These are phyloP conservation scores for Simmondsia chinensis DNA, from an alignment of 148 eudicot genomes.

Conservation along the genomic window DNA sequence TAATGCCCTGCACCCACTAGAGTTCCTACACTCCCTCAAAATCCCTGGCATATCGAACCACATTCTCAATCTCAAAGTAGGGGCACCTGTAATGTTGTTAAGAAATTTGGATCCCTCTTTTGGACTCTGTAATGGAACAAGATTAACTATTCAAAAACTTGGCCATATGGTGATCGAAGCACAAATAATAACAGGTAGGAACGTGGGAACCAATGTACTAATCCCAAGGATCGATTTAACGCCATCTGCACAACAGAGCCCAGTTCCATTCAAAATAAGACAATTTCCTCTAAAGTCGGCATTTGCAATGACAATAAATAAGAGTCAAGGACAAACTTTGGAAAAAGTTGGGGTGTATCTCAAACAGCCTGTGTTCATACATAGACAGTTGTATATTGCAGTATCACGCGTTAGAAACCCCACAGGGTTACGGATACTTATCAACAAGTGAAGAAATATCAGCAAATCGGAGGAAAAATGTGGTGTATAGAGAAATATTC, in stretches of 20 bases:
- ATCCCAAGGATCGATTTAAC: conserved; percentile 7
- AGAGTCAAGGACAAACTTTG: conserved; percentile 11
- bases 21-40: conserved; percentile 1
- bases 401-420: neutral
- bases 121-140: conserved; percentile 6
- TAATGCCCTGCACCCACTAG: neutral
- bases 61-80: neutral
- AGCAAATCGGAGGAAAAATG: neutral
- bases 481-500: conserved; percentile 9
- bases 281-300: conserved; percentile 4
- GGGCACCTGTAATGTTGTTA: neutral
- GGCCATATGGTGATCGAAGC: neutral
- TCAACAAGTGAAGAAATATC: neutral
- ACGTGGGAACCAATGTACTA: neutral
- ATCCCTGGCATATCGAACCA: conserved; percentile 1
- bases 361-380: conserved; percentile 5
- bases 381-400: conserved; percentile 6
- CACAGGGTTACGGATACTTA: neutral
- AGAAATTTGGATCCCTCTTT: conserved; percentile 1
- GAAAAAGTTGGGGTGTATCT: conserved; percentile 7
- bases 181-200: neutral
- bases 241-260: neutral
- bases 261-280: neutral
- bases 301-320: conserved; percentile 9
- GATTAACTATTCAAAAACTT: neutral